Evolutionary conservation across 495 filamentous ascomycete genomes (phyloP).

Genomic region (Gamarada debralockiae): DNA sequence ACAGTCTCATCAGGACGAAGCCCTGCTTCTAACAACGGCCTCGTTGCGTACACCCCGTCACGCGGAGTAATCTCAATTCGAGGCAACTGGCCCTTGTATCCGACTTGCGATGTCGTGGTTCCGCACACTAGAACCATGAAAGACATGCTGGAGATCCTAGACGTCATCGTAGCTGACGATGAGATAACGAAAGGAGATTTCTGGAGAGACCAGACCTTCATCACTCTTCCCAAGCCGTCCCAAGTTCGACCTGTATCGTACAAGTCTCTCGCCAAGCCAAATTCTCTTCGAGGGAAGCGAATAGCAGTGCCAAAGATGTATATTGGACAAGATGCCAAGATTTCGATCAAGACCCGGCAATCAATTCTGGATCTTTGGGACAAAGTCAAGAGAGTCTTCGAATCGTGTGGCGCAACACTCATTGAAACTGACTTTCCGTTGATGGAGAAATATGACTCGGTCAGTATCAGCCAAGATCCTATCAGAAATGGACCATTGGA

Average conservation of each 20-base stretch:
- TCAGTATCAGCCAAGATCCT: no score
- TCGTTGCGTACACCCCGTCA: constrained; percentile 33
- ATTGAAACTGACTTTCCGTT: constrained; percentile 32
- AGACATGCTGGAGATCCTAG: constrained; percentile 30
- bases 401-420: constrained; percentile 29
- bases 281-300: no score
- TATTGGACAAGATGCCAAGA: no score
- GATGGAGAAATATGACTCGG: no score
- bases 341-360: no score
- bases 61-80: constrained; percentile 28
- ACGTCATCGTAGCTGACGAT: constrained; percentile 24
- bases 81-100: constrained; percentile 33
- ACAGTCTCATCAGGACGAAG: no score
- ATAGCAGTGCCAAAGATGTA: no score
- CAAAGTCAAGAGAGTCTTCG: no score
- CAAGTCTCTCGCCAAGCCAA: constrained; percentile 24
- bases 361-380: no score
- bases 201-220: constrained; percentile 29
- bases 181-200: constrained; percentile 26
- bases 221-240: constrained; percentile 17
- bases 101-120: constrained; percentile 32
- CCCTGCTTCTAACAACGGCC: constrained; percentile 32
- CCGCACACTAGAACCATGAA: constrained; percentile 28
- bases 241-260: constrained; percentile 1
- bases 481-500: no score